Percentiles rank a stretch among this genome's conserved stretches.
phyloP scores from a whole-genome alignment of 78 protist genomes.

The Dictyostelium brefeldianum region DNA sequence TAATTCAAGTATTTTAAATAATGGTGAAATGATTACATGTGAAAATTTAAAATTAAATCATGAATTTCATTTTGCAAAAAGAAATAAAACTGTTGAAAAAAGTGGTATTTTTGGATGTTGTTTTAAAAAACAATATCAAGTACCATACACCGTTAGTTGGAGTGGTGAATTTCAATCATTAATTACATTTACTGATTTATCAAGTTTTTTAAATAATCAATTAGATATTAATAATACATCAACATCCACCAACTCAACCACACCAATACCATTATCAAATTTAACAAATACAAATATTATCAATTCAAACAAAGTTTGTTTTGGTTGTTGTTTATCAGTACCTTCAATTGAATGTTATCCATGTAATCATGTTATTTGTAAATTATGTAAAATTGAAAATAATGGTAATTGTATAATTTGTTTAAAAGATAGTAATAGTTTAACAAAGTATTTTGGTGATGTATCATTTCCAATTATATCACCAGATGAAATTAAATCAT shows the following conservation, averaged over 20 bases:
- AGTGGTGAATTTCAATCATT: conserved; percentile 17
- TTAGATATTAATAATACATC: neutral
- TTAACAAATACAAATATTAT: neutral
- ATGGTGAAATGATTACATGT: neutral
- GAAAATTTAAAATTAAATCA: neutral
- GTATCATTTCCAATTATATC: too few relatives aligned
- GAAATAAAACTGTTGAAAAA: conserved; percentile 8
- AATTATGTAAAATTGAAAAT: neutral
- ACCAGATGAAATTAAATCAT: neutral
- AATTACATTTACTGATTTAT: neutral
- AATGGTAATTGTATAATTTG: conserved; percentile 1
- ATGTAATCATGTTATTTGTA: conserved; percentile 26
- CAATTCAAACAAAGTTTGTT: conserved; percentile 1
- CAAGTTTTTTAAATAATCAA: neutral
- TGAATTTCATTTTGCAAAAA: neutral
- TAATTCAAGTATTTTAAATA: neutral
- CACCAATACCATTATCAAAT: neutral
- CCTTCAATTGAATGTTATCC: conserved; percentile 9
- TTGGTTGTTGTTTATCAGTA: neutral
- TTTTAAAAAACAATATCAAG: conserved; percentile 4
- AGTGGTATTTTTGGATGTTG: neutral
- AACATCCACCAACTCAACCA: too few relatives aligned
- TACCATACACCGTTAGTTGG: neutral
- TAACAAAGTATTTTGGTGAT: neutral
- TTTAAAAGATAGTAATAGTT: neutral